Evolutionary conservation across 1,139 yeast species (phyloP).

Genomic region (Yamadazyma taylorii): DNA sequence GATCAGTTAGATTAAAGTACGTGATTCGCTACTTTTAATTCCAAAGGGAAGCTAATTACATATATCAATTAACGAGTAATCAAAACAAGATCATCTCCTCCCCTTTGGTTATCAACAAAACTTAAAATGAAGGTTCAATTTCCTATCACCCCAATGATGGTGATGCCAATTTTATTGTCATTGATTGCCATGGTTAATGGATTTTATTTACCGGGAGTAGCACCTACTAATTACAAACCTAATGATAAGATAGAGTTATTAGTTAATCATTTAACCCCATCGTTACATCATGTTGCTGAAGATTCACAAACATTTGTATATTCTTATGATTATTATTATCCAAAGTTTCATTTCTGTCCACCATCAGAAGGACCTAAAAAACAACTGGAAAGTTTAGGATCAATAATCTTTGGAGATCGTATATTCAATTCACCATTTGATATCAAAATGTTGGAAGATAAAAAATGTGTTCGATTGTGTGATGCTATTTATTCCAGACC

Average conservation of each 20-base stretch:
- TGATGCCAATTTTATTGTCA: background rate
- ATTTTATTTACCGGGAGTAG: conserved; percentile 92
- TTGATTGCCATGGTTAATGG: conserved; percentile 39
- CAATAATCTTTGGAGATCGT: conserved; percentile 92
- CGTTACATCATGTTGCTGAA: conserved; percentile 50
- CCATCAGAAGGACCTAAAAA: conserved; percentile 70
- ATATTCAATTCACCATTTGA: conserved; percentile 90
- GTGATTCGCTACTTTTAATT: no score
- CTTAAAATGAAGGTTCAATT: background rate
- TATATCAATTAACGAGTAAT: no score
- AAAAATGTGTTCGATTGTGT: conserved; percentile 68
- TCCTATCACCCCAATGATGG: background rate
- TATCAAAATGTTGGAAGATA: conserved; percentile 72
- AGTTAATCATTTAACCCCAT: conserved; percentile 89
- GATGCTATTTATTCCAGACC: conserved; percentile 53
- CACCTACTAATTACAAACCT: conserved; percentile 81
- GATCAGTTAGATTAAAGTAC: no score
- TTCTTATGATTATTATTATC: conserved; percentile 84
- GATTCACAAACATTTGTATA: conserved; percentile 56
- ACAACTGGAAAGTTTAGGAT: conserved; percentile 89
- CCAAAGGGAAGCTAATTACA: no score
- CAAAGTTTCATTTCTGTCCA: conserved; percentile 77
- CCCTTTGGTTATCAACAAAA: no score
- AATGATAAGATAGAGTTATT: conserved; percentile 74
- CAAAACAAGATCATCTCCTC: no score